These are phyloP conservation scores for Artemisia tridentata DNA, from an alignment of 129 eudicot species.

Conservation along the genomic window DNA sequence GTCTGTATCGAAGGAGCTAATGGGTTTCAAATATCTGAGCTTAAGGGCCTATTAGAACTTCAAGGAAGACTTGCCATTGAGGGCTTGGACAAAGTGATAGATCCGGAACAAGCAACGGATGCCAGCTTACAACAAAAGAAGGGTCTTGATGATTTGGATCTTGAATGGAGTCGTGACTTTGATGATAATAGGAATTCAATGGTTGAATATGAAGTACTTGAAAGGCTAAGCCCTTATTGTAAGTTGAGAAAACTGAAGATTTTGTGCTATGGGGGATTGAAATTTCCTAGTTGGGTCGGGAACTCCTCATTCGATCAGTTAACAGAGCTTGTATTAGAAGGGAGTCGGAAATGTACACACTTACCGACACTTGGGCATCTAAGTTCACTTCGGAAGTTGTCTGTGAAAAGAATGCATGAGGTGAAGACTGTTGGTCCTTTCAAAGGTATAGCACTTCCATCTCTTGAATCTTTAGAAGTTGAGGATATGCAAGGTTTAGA, in stretches of 20 bases:
- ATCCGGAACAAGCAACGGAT: neutral
- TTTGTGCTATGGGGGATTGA: neutral
- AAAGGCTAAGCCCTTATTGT: neutral
- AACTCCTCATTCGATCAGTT: slow-evolving; percentile 1
- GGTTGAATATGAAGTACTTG: slow-evolving; percentile 4
- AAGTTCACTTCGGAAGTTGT: neutral
- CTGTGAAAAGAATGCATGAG: neutral
- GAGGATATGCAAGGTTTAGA: neutral
- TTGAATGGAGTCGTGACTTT: neutral
- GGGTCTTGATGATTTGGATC: neutral
- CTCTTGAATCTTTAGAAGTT: neutral
- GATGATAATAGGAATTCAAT: neutral
- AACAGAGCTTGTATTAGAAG: neutral
- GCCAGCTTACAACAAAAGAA: slow-evolving; percentile 3
- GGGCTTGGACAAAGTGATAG: neutral
- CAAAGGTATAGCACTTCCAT: neutral
- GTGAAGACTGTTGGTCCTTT: slow-evolving; percentile 1
- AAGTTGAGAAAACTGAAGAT: neutral
- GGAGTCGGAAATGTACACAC: neutral
- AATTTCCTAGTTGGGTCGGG: slow-evolving; percentile 3
- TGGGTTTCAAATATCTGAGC: neutral
- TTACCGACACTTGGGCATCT: neutral
- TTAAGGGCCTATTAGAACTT: neutral
- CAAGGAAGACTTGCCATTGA: neutral
- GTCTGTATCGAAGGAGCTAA: neutral